Evolutionary conservation across 768 basidiomycete genomes (phyloP).

Genomic region (Termitomyces titanicus): DNA sequence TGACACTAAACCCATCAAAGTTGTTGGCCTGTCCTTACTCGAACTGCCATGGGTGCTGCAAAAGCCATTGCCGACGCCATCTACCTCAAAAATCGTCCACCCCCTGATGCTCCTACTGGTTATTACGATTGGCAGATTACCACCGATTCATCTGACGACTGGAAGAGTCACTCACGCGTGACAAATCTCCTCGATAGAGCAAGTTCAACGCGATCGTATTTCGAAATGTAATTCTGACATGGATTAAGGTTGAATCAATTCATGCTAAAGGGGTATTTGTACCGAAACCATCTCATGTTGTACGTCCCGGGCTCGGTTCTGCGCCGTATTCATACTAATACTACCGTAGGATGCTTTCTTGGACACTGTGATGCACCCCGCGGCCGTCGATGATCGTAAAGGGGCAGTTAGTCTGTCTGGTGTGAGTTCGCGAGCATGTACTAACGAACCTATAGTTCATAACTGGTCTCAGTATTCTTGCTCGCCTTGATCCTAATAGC

Average conservation of each 20-base stretch:
- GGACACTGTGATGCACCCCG: slow-evolving; percentile 24
- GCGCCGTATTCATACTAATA: background rate
- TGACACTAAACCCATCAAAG: too few relatives aligned
- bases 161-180: slow-evolving; percentile 30
- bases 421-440: background rate
- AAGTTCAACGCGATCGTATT: background rate
- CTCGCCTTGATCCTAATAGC: slow-evolving; percentile 18
- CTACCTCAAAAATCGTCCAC: slow-evolving; percentile 32
- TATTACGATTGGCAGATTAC: slow-evolving; percentile 41
- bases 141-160: slow-evolving; percentile 21
- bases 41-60: too few relatives aligned
- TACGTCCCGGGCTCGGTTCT: slow-evolving; percentile 8
- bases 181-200: slow-evolving; percentile 27
- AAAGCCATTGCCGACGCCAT: slow-evolving; percentile 29
- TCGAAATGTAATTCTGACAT: background rate
- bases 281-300: slow-evolving; percentile 21
- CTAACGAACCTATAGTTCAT: slow-evolving; percentile 19
- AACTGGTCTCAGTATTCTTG: slow-evolving; percentile 24
- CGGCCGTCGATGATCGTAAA: slow-evolving; percentile 41
- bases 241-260: slow-evolving; percentile 6
- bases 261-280: slow-evolving; percentile 19
- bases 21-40: too few relatives aligned
- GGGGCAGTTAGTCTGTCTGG: slow-evolving; percentile 18
- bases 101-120: slow-evolving; percentile 39
- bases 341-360: slow-evolving; percentile 23